Conservation (phyloP, 331 rosid species). For the Quercus tomentella region DNA sequence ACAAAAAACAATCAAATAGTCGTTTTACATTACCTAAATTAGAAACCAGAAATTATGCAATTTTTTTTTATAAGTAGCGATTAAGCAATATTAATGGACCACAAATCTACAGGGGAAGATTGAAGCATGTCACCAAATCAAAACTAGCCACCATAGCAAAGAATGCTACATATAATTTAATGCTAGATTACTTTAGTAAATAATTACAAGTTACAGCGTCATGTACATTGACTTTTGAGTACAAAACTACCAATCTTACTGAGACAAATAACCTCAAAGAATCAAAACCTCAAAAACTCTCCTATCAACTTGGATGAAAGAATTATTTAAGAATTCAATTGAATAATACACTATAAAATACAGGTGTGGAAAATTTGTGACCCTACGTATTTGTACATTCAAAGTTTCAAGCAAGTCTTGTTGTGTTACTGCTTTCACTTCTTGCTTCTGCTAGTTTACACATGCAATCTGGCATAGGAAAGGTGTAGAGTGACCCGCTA, state of each 20-base stretch:
- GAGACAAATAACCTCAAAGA: neutral
- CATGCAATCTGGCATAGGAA: slow-evolving; percentile 99
- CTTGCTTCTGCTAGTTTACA: slow-evolving; percentile 51
- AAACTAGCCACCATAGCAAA: neutral
- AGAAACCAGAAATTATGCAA: no score
- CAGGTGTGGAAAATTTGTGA: slow-evolving; percentile 28
- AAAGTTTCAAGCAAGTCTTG: slow-evolving; percentile 14
- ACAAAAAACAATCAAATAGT: no score
- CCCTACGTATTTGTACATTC: slow-evolving; percentile 16
- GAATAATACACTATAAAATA: slow-evolving; percentile 29
- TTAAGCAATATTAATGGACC: no score
- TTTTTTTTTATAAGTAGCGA: no score
- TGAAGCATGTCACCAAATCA: neutral
- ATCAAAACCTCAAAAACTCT: neutral
- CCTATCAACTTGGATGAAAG: slow-evolving; percentile 12
- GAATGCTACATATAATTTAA: neutral
- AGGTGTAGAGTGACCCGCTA: slow-evolving; percentile 68
- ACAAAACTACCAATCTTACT: neutral
- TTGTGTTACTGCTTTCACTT: slow-evolving; percentile 21
- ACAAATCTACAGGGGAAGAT: no score
- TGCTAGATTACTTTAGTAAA: neutral
- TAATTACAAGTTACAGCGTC: neutral
- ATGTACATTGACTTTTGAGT: slow-evolving; percentile 26
- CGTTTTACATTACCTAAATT: no score
- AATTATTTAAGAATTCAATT: slow-evolving; percentile 14